Percentiles rank a stretch among this genome's conserved stretches.
Conservation (phyloP, 140 eudicot genomes). For the Oenanthe javanica region DNA sequence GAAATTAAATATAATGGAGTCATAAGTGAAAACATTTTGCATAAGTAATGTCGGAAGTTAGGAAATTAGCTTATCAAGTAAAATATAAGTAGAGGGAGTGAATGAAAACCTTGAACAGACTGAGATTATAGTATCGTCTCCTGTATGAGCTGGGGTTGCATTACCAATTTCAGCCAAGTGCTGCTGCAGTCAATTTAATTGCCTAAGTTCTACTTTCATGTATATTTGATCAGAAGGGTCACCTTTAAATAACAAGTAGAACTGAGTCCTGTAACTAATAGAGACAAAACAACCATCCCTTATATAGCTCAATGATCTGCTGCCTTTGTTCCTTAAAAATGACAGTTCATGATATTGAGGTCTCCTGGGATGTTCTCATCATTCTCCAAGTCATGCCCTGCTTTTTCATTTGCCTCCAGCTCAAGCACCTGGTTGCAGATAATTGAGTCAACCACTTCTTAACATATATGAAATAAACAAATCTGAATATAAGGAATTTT, state of each 20-base stretch:
- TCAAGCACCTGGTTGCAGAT: slow-evolving; percentile 63
- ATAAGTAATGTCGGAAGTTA: not conserved
- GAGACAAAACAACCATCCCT: slow-evolving; percentile 87
- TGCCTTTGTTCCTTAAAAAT: slow-evolving; percentile 74
- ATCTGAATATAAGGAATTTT: not conserved
- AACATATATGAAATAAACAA: not conserved
- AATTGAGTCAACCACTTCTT: too few relatives aligned
- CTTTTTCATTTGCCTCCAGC: slow-evolving; percentile 93
- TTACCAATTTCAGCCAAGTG: slow-evolving; percentile 87
- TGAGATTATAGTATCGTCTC: too few relatives aligned
- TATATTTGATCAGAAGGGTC: slow-evolving; percentile 89
- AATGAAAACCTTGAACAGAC: slow-evolving; percentile 65
- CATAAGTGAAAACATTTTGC: not conserved
- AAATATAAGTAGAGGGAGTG: not conserved
- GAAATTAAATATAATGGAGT: not conserved
- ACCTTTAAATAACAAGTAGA: slow-evolving; percentile 79
- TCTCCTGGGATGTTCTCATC: slow-evolving; percentile 49
- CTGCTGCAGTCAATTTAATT: slow-evolving; percentile 77
- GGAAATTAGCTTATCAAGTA: not conserved
- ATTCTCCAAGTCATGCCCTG: slow-evolving; percentile 87
- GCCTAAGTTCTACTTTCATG: slow-evolving; percentile 87
- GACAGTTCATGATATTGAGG: slow-evolving; percentile 52
- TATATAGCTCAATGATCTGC: slow-evolving; percentile 70
- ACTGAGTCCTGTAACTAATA: slow-evolving; percentile 82
- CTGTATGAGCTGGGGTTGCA: too few relatives aligned